Base-by-base conservation (phyloP, 345 rosid genomes). In the Populus pruinosa region DNA sequence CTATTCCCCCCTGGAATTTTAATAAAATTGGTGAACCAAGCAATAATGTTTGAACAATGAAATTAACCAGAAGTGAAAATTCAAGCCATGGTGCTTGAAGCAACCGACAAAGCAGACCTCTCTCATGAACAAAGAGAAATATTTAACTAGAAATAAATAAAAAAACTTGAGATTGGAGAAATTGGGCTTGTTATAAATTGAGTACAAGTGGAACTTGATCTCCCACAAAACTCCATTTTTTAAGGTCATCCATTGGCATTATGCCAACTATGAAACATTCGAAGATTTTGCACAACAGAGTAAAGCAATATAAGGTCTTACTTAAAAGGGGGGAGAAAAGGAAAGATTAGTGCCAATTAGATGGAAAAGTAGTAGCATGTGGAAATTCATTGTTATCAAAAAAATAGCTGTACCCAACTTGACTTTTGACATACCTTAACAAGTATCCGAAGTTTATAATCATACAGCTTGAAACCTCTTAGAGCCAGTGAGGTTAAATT, bases 401-500 rank as follows among this genome's bases (percentile, higher is more conserved):
- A 62, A 8, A 7, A 41, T 8, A 23, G 63, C 12, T 63, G 10
- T 2, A 74, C 6, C 27, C 38, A 76, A 23, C 59, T 14, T 33
- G 33, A 38, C n/a, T 2, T 2, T 64, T 8, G 38, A 62, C 69
- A 76, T 86, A 92, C 97, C 97, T 91, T 88, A 74, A 84, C 83
- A 84, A 92, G 91, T 71, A 75, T 81, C 72, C 88, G 91, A 61
- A 87, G 87, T 85, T 87, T 87, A 72, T 80, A 79, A 81, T 89
- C 91, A 55, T 83, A 90, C 67, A 92, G 85, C 88, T 89, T 91
- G 86, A 92, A 92, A 70, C 97, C 96, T 86, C 93, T 90, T 75
- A 94, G 93, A 8, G 96, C 90, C 82, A 94, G 79, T 72, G 94
- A 92, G 49, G 86, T 85, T 78, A 94, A 73, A 70, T 91, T 88